Evolutionary conservation across 352 stramenopile genomes (phyloP).

Genomic region (Phytophthora kernoviae): DNA sequence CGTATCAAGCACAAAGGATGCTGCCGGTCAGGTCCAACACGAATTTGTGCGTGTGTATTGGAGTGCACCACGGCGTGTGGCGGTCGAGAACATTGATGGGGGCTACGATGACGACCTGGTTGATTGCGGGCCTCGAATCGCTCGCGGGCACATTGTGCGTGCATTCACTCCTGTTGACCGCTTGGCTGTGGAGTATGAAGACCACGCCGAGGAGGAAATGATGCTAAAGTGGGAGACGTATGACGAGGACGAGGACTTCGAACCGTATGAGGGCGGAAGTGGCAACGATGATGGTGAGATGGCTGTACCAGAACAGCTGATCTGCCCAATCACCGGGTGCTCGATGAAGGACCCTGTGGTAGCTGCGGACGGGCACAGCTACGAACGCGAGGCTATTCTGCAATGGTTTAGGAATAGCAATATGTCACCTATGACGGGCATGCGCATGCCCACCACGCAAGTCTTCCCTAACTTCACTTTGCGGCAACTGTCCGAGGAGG

Average conservation of each 20-base stretch:
- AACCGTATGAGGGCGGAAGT: conserved; percentile 10
- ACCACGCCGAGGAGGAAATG: conserved; percentile 37
- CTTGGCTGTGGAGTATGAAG: conserved; percentile 31
- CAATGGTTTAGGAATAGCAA: conserved; percentile 91
- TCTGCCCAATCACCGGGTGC: conserved; percentile 94
- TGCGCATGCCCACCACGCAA: conserved; percentile 72
- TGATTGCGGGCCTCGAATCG: conserved; percentile 47
- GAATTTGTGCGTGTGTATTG: conserved; percentile 66
- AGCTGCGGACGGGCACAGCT: conserved; percentile 97
- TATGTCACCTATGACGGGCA: conserved; percentile 82
- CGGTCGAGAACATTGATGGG: conserved; percentile 16
- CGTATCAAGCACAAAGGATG: conserved; percentile 42
- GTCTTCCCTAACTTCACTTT: conserved; percentile 80
- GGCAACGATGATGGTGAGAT: conserved; percentile 27
- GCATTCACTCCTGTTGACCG: conserved; percentile 51
- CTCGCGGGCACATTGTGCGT: conserved; percentile 55
- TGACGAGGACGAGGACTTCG: conserved; percentile 31
- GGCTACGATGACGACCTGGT: conserved; percentile 45
- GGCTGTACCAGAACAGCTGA: conserved; percentile 61
- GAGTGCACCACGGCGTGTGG: conserved; percentile 25
- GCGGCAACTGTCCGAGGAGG: conserved; percentile 69
- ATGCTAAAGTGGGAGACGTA: conserved; percentile 40
- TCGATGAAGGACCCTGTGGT: conserved; percentile 97
- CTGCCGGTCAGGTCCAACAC: conserved; percentile 46
- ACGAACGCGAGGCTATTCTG: conserved; percentile 94